A percentile compares a stretch with the other conserved stretches of the same genome.
phyloP scores from a whole-genome alignment of 2,329 filamentous ascomycete genomes.

The Keithomyces neogunnii region DNA sequence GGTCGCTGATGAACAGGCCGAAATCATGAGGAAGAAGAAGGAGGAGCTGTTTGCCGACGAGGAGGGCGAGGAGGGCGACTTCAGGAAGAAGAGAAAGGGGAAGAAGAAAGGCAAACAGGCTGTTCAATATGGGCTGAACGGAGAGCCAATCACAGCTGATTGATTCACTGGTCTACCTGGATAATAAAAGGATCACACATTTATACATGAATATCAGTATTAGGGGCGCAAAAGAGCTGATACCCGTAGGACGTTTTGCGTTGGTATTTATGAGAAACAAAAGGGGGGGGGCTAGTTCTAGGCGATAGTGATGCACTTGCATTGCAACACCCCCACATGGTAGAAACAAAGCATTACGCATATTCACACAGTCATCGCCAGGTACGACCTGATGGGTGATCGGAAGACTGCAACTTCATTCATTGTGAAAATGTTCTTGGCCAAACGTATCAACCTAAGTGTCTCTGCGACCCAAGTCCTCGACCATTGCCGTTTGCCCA shows the following conservation, averaged over 20 bases:
- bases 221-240: no score
- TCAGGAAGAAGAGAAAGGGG: slow-evolving; percentile 23
- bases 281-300: no score
- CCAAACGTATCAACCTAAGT: not conserved
- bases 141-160: slow-evolving; percentile 21
- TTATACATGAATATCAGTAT: no score
- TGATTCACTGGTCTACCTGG: not conserved
- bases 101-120: slow-evolving; percentile 22
- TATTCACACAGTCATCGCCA: no score
- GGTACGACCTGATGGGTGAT: no score
- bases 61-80: slow-evolving; percentile 14
- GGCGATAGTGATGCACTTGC: no score
- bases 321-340: no score
- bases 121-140: slow-evolving; percentile 27
- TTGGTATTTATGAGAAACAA: no score
- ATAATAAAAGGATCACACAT: no score
- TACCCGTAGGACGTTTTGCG: no score
- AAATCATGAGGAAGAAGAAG: slow-evolving; percentile 37
- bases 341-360: no score
- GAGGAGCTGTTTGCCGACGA: slow-evolving; percentile 40
- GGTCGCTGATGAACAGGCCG: slow-evolving; percentile 37
- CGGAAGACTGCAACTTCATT: not conserved
- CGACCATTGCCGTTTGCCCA: not conserved
- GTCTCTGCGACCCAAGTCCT: not conserved
- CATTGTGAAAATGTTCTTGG: not conserved